These are phyloP conservation scores for Cylindrotheca closterium DNA, from an alignment of 108 stramenopile species.

Conservation along the genomic window DNA sequence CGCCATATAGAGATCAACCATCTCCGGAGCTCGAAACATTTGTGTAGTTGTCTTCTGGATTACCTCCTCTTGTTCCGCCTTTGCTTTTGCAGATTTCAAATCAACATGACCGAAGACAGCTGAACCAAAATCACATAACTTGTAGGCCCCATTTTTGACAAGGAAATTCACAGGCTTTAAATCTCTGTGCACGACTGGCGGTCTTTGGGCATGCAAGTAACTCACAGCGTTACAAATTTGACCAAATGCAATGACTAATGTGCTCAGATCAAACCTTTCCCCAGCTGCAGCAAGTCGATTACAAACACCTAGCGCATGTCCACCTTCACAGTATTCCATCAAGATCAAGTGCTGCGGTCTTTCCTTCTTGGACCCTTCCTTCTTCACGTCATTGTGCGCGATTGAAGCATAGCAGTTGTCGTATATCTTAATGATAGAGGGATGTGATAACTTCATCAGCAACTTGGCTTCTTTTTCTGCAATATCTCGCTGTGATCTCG, in stretches of 20 bases:
- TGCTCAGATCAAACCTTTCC: constrained; percentile 60
- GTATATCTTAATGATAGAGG: constrained; percentile 68
- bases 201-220: constrained; percentile 84
- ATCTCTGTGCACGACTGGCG: constrained; percentile 95
- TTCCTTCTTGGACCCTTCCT: constrained; percentile 30
- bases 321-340: constrained; percentile 93
- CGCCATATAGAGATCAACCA: constrained; percentile 93
- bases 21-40: constrained; percentile 96
- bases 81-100: constrained; percentile 61
- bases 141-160: constrained; percentile 85
- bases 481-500: constrained; percentile 65
- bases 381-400: background rate
- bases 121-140: constrained; percentile 93
- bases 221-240: constrained; percentile 86
- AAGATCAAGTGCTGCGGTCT: constrained; percentile 83
- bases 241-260: constrained; percentile 85
- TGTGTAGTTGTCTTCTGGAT: constrained; percentile 93
- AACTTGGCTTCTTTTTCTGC: constrained; percentile 89
- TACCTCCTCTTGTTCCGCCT: constrained; percentile 83
- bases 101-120: constrained; percentile 86
- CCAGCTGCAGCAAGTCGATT: constrained; percentile 48
- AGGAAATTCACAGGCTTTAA: constrained; percentile 98
- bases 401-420: constrained; percentile 56
- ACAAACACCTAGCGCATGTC: constrained; percentile 85
- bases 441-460: constrained; percentile 61